These are phyloP conservation scores for Wickerhamiella brachini DNA, from an alignment of 805 yeast genomes.

Conservation along the genomic window DNA sequence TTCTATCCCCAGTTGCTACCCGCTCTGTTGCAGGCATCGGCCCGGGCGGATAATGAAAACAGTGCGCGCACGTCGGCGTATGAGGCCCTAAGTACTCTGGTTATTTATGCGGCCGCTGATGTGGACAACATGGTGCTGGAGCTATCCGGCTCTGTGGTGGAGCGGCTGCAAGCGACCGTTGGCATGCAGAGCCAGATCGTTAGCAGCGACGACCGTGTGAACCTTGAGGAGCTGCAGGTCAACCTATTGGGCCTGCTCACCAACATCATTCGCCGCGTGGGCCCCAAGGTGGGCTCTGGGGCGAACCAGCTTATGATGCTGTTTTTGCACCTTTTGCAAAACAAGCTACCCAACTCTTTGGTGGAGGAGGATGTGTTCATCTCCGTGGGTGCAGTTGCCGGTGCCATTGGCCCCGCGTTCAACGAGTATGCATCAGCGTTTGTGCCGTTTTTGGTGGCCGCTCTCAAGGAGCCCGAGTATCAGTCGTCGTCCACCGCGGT, in stretches of 20 bases:
- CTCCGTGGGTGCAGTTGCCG: constrained; percentile 80
- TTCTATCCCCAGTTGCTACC: constrained; percentile 61
- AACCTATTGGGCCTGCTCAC: constrained; percentile 65
- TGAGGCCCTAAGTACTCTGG: constrained; percentile 78
- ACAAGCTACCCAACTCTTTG: constrained; percentile 48
- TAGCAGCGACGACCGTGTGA: constrained; percentile 55
- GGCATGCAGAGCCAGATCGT: constrained; percentile 42
- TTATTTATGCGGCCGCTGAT: constrained; percentile 56
- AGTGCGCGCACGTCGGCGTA: constrained; percentile 92
- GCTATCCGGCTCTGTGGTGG: constrained; percentile 61
- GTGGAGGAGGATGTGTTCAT: constrained; percentile 92
- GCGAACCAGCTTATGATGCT: constrained; percentile 77
- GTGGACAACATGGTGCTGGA: constrained; percentile 54
- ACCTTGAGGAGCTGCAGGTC: constrained; percentile 79
- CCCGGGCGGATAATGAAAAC: constrained; percentile 66
- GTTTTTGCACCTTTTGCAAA: constrained; percentile 60
- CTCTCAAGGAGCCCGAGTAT: constrained; percentile 69
- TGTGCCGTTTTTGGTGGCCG: constrained; percentile 67
- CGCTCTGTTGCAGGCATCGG: constrained; percentile 53
- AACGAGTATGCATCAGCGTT: constrained; percentile 66
- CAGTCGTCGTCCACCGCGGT: constrained; percentile 82
- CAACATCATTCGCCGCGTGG: constrained; percentile 70
- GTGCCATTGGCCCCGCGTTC: constrained; percentile 60
- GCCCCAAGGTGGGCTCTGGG: constrained; percentile 46
- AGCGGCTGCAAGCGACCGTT: constrained; percentile 59